Base-by-base conservation (phyloP, 1,139 yeast species). In the Blastobotrys raffinosifermentans region DNA sequence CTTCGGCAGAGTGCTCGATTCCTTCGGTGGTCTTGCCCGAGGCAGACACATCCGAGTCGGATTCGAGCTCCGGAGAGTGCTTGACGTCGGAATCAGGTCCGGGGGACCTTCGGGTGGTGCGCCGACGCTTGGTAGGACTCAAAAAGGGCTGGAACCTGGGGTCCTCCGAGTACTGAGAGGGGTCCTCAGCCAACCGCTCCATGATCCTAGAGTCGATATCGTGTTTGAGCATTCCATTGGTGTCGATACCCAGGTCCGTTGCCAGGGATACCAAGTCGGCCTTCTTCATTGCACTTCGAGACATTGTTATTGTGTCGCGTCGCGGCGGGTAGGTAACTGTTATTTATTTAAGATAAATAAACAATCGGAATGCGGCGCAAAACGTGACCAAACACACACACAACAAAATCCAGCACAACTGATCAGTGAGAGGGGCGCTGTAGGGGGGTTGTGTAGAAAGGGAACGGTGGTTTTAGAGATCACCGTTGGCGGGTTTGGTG, bases 261-360 rank as follows among this genome's bases (percentile, higher is more conserved):
- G 69, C 67, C 32, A 66, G 49, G 10, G 54, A 53, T 37, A 60
- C 58, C 37, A 66, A 54, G 23, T 58, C 60, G 25, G 55, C 51
- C 50, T 66, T 66, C 39, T 57, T 61, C 52, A 64, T 45, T 36
- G 35, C 32, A 26, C 37, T 36, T 18, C 47, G 35, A 19, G 39
- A 39, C 29, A 41, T 42, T 46, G 35, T 41, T 15, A 15, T 32
- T 21, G 22, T 14, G 32, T 17, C 13, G 21, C 27, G 34, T 11
- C 14, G 23, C 16, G 34, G 31, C 23, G 35, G 31, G 37, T 32
- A 31, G 34, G 21, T 19, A 17, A 6, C 31, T 13, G 26, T 22
- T 34, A 29, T 23, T 36, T 37, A 34, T 36, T 36, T 22, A 22
- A 22, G 25, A n/a, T n/a, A n/a, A n/a, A n/a, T n/a, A n/a, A n/a